Base-by-base conservation (phyloP, 495 filamentous ascomycete genomes). In the Trichodelitschia bisporula region DNA sequence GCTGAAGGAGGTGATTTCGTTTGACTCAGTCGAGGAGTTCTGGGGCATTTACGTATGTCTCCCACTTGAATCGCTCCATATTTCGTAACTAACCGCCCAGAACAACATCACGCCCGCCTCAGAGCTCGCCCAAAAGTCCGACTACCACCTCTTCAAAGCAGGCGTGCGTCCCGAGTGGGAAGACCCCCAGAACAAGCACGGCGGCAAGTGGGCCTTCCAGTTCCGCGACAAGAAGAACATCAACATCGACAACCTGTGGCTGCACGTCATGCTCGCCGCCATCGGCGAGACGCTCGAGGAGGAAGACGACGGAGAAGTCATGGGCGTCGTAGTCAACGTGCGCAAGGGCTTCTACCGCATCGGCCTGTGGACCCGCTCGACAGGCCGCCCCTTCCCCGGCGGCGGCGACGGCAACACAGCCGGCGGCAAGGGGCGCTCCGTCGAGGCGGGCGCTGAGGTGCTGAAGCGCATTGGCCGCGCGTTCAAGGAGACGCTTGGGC, bases 111-210 rank as follows among this genome's bases (percentile, higher is more conserved):
- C 80, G 15, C 72, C 84, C 11, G 79, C 80, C 34, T 95, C 89
- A 37, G 83, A 95, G 39, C 68, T 99, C 17, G 75, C 80, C 26
- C 67, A 90, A 38, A 99, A 95, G 59, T 89, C 84, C 45, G 86
- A 99, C 54, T 99, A 99, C 58, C 86, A 99, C 50, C 73, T 99
- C 16, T 99, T 99, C 72, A 99, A 99, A 57, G 71, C 74, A 46
- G 82, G 82, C 36, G 72, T 95, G 33, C 79, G 89, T 13, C 86
- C 86, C 1, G 86, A 99, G 55, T 99, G 86, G 86, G 86, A 99
- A 53, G 86, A 95, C 48, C 54, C 63, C 12, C 82, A 93, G 55
- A 97, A 97, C 59, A 97, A 95, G 68, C 80, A 91, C 48, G 86
- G 86, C 39, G 86, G 86, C 51, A 92, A 92, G 58, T 97, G 86